These are phyloP conservation scores for Penicillium canariense DNA, from an alignment of 495 filamentous ascomycete species.

Conservation along the genomic window DNA sequence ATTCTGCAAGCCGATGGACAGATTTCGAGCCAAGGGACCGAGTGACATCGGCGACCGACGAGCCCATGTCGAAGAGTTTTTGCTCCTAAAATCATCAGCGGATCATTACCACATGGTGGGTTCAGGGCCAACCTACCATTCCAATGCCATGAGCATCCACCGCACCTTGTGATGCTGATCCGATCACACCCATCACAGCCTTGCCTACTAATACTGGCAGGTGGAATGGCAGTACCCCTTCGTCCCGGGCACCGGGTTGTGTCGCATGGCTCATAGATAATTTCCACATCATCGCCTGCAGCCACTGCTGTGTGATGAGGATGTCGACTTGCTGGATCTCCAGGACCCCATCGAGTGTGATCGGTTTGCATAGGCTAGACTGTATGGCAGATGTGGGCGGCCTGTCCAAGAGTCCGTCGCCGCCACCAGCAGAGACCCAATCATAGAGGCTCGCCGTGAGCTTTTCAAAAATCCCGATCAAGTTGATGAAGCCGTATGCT, in stretches of 20 bases:
- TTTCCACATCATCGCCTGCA: conserved; percentile 60
- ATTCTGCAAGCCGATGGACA: conserved; percentile 31
- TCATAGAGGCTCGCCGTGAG: conserved; percentile 43
- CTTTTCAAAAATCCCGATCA: conserved; percentile 52
- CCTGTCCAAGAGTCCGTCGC: conserved; percentile 36
- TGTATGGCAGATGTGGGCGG: conserved; percentile 40
- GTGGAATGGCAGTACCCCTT: conserved; percentile 54
- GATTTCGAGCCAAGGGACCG: conserved; percentile 34
- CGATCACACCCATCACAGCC: conserved; percentile 52
- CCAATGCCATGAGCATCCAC: conserved; percentile 62
- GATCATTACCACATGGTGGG: background rate
- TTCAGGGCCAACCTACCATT: conserved; percentile 47
- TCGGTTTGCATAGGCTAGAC: conserved; percentile 37
- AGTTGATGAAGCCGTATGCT: conserved; percentile 52
- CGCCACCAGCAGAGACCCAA: conserved; percentile 41
- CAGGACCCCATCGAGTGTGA: conserved; percentile 45
- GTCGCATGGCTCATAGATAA: conserved; percentile 54
- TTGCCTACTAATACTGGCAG: conserved; percentile 58
- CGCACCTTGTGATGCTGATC: conserved; percentile 47
- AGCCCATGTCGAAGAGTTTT: conserved; percentile 42
- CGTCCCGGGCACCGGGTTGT: conserved; percentile 40
- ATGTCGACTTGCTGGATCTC: conserved; percentile 62
- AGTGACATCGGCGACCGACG: conserved; percentile 38
- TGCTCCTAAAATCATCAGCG: conserved; percentile 32
- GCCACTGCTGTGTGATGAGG: conserved; percentile 61